phyloP scores from a whole-genome alignment of 176 grass and related monocot species.

The Aegilops sharonensis region DNA sequence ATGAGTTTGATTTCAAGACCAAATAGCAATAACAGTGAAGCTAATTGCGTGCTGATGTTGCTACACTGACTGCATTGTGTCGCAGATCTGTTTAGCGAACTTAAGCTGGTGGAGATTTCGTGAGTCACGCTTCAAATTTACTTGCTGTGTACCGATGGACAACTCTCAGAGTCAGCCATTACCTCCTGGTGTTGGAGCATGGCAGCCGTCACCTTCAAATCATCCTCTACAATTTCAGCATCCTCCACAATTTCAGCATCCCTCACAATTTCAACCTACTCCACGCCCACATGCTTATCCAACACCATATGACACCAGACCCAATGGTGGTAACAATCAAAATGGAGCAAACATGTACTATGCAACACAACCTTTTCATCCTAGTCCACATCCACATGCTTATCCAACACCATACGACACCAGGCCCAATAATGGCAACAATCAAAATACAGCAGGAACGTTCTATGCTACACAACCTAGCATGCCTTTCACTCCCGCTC shows the following conservation, averaged over 20 bases:
- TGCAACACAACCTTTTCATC: conserved; percentile 13
- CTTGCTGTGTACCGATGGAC: conserved; percentile 35
- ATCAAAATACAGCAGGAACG: conserved; percentile 11
- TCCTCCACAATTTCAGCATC: neutral
- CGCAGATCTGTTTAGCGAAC: conserved; percentile 17
- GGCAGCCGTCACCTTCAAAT: conserved; percentile 26
- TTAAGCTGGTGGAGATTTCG: neutral
- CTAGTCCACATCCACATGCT: conserved; percentile 15
- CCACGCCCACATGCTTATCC: conserved; percentile 23
- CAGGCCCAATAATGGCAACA: conserved; percentile 2
- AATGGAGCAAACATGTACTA: conserved; percentile 26
- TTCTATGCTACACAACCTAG: conserved; percentile 25
- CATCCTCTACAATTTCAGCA: conserved; percentile 16
- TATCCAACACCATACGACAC: conserved; percentile 15
- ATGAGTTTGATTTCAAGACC: neutral
- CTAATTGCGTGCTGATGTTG: conserved; percentile 12
- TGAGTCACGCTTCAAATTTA: neutral
- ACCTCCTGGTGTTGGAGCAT: conserved; percentile 53
- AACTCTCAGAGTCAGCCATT: conserved; percentile 50
- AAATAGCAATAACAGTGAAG: neutral
- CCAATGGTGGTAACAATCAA: conserved; percentile 13
- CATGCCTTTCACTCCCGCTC: conserved; percentile 5
- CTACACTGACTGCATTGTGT: neutral
- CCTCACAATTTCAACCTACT: conserved; percentile 17
- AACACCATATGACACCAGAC: conserved; percentile 10